These are phyloP conservation scores for Crithidia fasciculata DNA, from an alignment of 208 protist genomes.

Conservation along the genomic window DNA sequence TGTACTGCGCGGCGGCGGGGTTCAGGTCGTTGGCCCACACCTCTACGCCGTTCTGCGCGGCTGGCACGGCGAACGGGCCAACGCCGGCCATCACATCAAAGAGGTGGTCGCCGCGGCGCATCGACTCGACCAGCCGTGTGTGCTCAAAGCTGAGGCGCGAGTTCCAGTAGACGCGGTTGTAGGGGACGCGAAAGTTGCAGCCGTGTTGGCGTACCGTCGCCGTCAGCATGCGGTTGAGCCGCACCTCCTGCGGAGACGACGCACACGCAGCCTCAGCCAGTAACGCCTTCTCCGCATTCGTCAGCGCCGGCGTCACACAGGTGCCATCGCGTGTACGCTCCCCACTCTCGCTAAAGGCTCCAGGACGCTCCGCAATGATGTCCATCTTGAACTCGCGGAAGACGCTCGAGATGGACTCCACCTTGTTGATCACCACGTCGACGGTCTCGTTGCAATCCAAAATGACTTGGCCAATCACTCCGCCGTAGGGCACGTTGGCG, in stretches of 20 bases:
- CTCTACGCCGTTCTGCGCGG: constrained; percentile 76
- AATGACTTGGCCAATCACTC: constrained; percentile 95
- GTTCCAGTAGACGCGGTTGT: constrained; percentile 99
- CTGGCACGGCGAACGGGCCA: constrained; percentile 97
- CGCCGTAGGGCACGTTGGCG: constrained; percentile 89
- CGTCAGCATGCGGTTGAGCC: constrained; percentile 51
- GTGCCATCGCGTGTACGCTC: not conserved
- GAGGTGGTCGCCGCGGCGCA: constrained; percentile 77
- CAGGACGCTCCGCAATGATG: constrained; percentile 91
- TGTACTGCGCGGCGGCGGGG: constrained; percentile 90
- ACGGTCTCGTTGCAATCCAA: constrained; percentile 95
- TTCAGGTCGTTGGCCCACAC: constrained; percentile 99
- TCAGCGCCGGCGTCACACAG: constrained; percentile 1
- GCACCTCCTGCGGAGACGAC: constrained; percentile 17
- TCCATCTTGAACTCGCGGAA: constrained; percentile 98
- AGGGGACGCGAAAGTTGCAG: constrained; percentile 95
- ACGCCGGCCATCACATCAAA: constrained; percentile 98
- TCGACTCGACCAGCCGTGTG: constrained; percentile 80
- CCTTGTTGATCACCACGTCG: constrained; percentile 97
- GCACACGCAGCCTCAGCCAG: constrained; percentile 17
- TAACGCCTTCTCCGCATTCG: constrained; percentile 34
- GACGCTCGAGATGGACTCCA: constrained; percentile 93
- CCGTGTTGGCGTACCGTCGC: constrained; percentile 92
- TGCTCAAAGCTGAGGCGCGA: constrained; percentile 96
- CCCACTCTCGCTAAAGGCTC: not conserved